Conservation (phyloP, 257 asterid species). For the Capsicum rhomboideum region DNA sequence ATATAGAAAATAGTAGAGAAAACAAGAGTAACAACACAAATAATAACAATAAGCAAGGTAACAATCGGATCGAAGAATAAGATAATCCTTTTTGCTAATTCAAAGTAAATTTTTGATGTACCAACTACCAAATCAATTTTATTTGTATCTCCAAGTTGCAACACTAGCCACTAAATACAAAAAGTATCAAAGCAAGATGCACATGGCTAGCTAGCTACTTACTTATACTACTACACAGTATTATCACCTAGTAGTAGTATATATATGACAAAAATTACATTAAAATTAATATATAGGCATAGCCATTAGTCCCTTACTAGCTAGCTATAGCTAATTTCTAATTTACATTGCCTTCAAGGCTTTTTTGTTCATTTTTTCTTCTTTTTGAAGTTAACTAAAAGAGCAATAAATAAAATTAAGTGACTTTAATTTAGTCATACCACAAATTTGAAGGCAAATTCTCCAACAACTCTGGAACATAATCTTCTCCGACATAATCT, state of each 20-base stretch:
- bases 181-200: background rate
- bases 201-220: background rate
- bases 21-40: background rate
- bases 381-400: no score
- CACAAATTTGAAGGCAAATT: background rate
- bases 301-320: background rate
- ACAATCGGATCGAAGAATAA: background rate
- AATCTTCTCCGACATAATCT: background rate
- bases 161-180: background rate
- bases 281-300: background rate
- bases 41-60: background rate
- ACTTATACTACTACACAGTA: background rate
- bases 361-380: background rate
- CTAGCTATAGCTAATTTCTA: background rate
- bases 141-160: background rate
- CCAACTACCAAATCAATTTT: background rate
- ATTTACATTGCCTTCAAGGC: background rate
- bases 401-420: background rate
- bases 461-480: constrained; percentile 4
- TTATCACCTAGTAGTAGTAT: background rate
- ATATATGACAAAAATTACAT: background rate
- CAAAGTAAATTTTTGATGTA: background rate
- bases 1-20: background rate
- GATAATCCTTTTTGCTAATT: background rate
- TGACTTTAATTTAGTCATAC: background rate